Base-by-base conservation (phyloP, 768 basidiomycete genomes). In the Asterophora parasitica region DNA sequence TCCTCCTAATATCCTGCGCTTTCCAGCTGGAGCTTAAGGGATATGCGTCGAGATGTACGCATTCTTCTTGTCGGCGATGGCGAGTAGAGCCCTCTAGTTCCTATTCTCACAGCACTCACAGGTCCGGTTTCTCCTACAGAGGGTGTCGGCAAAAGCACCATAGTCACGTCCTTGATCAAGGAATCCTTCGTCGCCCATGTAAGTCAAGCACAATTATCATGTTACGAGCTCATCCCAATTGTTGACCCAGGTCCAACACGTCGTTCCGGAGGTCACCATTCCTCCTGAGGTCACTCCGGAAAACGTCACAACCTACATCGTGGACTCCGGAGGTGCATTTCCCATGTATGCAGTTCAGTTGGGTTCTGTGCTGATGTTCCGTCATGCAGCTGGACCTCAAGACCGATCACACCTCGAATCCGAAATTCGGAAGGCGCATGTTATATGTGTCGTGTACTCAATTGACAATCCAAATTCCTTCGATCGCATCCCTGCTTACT, bases 391-490 rank as follows among this genome's bases (percentile, higher is more conserved):
- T 49, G 82, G 88, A 27, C 85, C 87, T 13, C 81, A 88, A 51
- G 94, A 97, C 64, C 81, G 86, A 42, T 73, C 77, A 11, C 92
- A 95, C 66, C 82, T 99, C 42, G 91, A 97, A 63, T 84, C 88
- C 16, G 94, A 97, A 76, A 89, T 97, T 50, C 83, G 92, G 43
- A 93, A 96, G 65, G 94, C 95, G 9, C 94, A 99, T 72, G 95
- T 96, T 61, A 97, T 98, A 54, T 95, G 92, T 62, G 85, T 99
- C 50, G 95, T 99, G 37, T 98, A 98, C 65, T 84, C 91, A 27
- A 92, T 98, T 60, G 93, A 97, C 73, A 92, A 94, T 63, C 88
- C 95, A 27, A 86, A 88, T 59, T 93, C 92, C 11, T 99, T 99
- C 67, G 91, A 95, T 68, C 85, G 95, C 41, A 92, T 99, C 67